Evolutionary conservation across 352 stramenopile species (phyloP).

Genomic region (Phytophthora sansomeana): DNA sequence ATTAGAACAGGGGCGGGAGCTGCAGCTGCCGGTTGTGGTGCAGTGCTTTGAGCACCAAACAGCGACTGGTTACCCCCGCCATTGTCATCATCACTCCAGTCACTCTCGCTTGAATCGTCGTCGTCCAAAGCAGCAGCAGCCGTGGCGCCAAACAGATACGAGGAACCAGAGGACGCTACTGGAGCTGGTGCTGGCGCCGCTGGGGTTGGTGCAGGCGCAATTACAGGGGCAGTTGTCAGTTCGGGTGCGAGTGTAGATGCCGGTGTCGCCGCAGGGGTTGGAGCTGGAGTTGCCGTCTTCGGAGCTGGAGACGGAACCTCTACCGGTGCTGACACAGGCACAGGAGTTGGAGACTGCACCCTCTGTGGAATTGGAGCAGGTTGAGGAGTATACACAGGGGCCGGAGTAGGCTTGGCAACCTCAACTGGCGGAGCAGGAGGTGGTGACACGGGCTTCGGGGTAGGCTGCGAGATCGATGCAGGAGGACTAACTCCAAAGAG

Average conservation of each 20-base stretch:
- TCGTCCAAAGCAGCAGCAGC: conserved; percentile 35
- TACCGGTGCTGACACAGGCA: conserved; percentile 16
- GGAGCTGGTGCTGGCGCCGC: conserved; percentile 10
- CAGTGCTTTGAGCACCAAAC: conserved; percentile 41
- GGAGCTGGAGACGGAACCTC: conserved; percentile 3
- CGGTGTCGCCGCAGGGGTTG: not conserved
- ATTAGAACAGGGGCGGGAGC: conserved; percentile 31
- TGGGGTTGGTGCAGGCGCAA: conserved; percentile 12
- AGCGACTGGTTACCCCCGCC: conserved; percentile 36
- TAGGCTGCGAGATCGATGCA: conserved; percentile 13
- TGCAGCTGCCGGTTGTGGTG: conserved; percentile 22
- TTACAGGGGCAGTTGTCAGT: conserved; percentile 10
- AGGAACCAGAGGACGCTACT: conserved; percentile 16
- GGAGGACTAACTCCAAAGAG: conserved; percentile 39
- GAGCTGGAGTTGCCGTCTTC: not conserved
- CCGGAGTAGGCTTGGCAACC: conserved; percentile 13
- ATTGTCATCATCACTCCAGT: conserved; percentile 76
- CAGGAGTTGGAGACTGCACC: conserved; percentile 5
- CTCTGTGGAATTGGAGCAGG: conserved; percentile 18
- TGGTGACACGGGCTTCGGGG: conserved; percentile 13
- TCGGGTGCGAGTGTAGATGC: not conserved
- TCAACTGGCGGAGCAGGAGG: conserved; percentile 15
- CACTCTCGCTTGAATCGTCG: conserved; percentile 70
- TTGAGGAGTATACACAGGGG: conserved; percentile 9
- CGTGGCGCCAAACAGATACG: conserved; percentile 49